Evolutionary conservation across 2,329 filamentous ascomycete genomes (phyloP).

Genomic region (Penicillium frequentans): DNA sequence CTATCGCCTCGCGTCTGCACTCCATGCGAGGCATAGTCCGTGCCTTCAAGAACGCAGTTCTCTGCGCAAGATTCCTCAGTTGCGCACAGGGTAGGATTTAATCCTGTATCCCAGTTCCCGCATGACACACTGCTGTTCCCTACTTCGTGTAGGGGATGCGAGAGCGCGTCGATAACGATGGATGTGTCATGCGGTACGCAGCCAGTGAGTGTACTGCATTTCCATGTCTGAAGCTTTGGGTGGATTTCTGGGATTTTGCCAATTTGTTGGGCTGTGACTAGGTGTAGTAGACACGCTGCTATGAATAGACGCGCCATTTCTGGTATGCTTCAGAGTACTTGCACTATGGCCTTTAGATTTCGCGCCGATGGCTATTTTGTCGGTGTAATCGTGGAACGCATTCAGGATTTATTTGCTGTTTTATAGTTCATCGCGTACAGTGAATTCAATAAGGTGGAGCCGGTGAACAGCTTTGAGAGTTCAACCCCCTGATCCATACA

Average conservation of each 20-base stretch:
- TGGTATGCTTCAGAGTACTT: neutral
- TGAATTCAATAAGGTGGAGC: no score
- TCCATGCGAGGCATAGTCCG: slow-evolving; percentile 54
- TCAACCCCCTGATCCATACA: neutral
- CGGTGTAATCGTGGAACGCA: neutral
- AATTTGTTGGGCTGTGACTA: slow-evolving; percentile 52
- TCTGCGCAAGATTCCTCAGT: slow-evolving; percentile 50
- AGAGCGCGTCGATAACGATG: slow-evolving; percentile 56
- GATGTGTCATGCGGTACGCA: slow-evolving; percentile 53
- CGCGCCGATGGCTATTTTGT: neutral
- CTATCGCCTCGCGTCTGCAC: slow-evolving; percentile 50
- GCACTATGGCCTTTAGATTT: neutral
- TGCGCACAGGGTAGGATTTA: slow-evolving; percentile 48
- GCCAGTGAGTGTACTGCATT: slow-evolving; percentile 49
- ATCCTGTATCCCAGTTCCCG: slow-evolving; percentile 50
- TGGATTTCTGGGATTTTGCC: slow-evolving; percentile 51
- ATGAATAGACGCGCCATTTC: slow-evolving; percentile 17
- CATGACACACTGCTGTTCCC: slow-evolving; percentile 47
- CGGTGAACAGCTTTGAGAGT: neutral
- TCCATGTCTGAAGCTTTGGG: slow-evolving; percentile 52
- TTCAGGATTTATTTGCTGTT: neutral
- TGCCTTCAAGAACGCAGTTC: slow-evolving; percentile 58
- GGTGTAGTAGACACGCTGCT: slow-evolving; percentile 39
- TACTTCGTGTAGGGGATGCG: slow-evolving; percentile 51
- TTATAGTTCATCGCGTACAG: neutral